These are phyloP conservation scores for Vanrija pseudolonga DNA, from an alignment of 1,284 basidiomycete genomes.

Conservation along the genomic window DNA sequence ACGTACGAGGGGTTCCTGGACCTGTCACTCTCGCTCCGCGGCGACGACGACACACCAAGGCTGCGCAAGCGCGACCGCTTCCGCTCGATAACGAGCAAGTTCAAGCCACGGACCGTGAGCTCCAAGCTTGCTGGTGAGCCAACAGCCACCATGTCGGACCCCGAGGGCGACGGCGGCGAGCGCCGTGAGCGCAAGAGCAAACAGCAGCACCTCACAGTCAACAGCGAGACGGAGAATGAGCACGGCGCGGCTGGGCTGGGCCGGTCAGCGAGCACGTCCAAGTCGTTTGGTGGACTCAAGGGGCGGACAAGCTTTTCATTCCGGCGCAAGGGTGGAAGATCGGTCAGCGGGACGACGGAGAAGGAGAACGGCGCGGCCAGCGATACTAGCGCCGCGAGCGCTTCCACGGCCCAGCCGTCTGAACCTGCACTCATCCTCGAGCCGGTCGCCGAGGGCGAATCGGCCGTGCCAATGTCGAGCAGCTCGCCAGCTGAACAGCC, in stretches of 20 bases:
- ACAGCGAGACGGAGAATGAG: constrained; percentile 27
- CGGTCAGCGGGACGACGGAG: constrained; percentile 12
- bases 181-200: too few species aligned
- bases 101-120: constrained; percentile 2
- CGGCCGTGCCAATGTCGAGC: not conserved
- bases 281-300: constrained; percentile 5
- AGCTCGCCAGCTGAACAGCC: not conserved
- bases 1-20: constrained; percentile 93
- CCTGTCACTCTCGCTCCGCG: constrained; percentile 79
- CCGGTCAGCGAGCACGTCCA: not conserved
- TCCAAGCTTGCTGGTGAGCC: not conserved
- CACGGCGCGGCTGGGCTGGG: not conserved
- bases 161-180: constrained; percentile 17
- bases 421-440: too few species aligned
- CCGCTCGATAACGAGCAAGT: constrained; percentile 53
- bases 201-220: too few species aligned
- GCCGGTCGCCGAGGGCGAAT: too few species aligned
- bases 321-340: constrained; percentile 3
- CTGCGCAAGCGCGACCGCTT: constrained; percentile 60
- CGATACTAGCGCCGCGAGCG: not conserved
- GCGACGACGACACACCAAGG: constrained; percentile 11
- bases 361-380: constrained; percentile 11
- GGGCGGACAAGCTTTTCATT: constrained; percentile 31
- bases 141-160: constrained; percentile 29
- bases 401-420: not conserved